Percentiles rank a stretch among this genome's conserved stretches.
These are phyloP conservation scores for Fusarium scirpi DNA, from an alignment of 2,329 filamentous ascomycete species.

Conservation along the genomic window DNA sequence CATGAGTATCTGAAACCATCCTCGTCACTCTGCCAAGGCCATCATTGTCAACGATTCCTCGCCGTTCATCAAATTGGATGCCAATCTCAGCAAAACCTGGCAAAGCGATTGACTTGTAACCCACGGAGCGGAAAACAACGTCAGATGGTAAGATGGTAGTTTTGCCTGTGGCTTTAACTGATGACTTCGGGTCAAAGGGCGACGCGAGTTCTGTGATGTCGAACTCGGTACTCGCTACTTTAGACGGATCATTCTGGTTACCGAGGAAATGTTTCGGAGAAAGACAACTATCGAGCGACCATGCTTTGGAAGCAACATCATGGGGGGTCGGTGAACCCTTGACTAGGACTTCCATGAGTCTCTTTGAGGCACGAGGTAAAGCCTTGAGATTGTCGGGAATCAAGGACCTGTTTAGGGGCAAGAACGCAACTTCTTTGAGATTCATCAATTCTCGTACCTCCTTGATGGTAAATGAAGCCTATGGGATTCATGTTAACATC, in stretches of 20 bases:
- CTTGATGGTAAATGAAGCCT: slow-evolving; percentile 96
- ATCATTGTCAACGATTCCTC: slow-evolving; percentile 87
- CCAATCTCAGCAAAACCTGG: slow-evolving; percentile 79
- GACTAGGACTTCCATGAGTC: slow-evolving; percentile 82
- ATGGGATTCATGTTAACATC: neutral
- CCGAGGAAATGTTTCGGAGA: slow-evolving; percentile 77
- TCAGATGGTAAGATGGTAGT: slow-evolving; percentile 70
- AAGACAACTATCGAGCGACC: slow-evolving; percentile 89
- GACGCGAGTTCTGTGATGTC: slow-evolving; percentile 68
- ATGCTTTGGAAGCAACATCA: slow-evolving; percentile 70
- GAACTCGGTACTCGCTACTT: slow-evolving; percentile 76
- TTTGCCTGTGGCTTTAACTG: slow-evolving; percentile 62
- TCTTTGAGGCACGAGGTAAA: slow-evolving; percentile 80
- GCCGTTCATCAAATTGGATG: slow-evolving; percentile 79
- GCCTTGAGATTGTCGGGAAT: slow-evolving; percentile 74
- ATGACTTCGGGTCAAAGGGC: slow-evolving; percentile 64
- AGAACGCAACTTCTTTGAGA: slow-evolving; percentile 77
- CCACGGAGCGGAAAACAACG: slow-evolving; percentile 91
- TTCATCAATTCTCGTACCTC: slow-evolving; percentile 90
- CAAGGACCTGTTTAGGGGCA: slow-evolving; percentile 73
- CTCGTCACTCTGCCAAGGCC: slow-evolving; percentile 76
- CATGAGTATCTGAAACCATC: slow-evolving; percentile 48
- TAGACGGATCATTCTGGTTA: slow-evolving; percentile 56
- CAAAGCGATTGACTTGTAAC: slow-evolving; percentile 86
- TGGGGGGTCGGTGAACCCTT: slow-evolving; percentile 74